Evolutionary conservation across 345 rosid species (phyloP).

Genomic region (Hibiscus tridactylites): DNA sequence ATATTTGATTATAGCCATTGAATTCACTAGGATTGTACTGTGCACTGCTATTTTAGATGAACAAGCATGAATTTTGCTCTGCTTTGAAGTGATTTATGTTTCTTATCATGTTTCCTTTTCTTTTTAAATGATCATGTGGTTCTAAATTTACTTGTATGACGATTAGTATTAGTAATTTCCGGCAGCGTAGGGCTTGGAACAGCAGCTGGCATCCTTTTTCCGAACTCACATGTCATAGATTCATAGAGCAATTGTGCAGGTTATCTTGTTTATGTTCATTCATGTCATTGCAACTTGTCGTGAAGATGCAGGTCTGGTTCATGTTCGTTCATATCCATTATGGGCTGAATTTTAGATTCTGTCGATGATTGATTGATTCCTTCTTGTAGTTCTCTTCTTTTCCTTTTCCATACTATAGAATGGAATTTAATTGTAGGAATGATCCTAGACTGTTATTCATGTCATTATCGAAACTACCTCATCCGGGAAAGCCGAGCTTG

Average conservation of each 20-base stretch:
- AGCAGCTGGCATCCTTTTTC: neutral
- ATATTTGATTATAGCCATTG: neutral
- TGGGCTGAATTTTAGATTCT: no score
- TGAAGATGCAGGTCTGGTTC: no score
- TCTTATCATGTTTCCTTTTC: neutral
- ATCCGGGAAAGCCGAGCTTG: no score
- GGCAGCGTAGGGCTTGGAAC: neutral
- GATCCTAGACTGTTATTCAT: no score
- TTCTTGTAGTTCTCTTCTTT: neutral
- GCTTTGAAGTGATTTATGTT: slow-evolving; percentile 1
- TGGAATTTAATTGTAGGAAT: neutral
- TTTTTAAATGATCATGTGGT: neutral
- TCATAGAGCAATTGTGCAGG: neutral
- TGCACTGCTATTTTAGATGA: neutral
- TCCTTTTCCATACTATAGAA: neutral
- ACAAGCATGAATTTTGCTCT: neutral
- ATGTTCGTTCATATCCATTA: neutral
- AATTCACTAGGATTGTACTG: neutral
- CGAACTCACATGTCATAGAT: neutral
- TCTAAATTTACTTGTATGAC: neutral
- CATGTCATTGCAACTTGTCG: no score
- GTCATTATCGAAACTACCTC: no score
- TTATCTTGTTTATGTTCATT: neutral
- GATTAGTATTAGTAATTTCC: neutral
- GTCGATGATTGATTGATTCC: neutral